These are phyloP conservation scores for Shiraia sp. DNA, from an alignment of 2,329 filamentous ascomycete genomes.

Conservation along the genomic window DNA sequence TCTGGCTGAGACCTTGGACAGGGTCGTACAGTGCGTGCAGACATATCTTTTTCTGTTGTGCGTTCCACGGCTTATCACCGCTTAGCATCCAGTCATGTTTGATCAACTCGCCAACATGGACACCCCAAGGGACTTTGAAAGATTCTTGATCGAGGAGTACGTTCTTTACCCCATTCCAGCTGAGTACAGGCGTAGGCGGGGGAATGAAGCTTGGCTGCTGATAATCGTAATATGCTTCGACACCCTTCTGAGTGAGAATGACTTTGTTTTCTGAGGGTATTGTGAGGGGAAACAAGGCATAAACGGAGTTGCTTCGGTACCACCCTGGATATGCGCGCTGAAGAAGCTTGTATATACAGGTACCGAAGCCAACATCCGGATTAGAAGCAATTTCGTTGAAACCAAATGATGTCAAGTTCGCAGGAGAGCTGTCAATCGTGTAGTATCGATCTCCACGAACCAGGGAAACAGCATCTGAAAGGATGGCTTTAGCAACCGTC, in stretches of 20 bases:
- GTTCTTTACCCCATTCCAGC: slow-evolving; percentile 24
- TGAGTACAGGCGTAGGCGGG: slow-evolving; percentile 17
- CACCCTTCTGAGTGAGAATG: slow-evolving; percentile 18
- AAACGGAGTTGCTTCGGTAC: slow-evolving; percentile 26
- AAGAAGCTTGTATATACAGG: slow-evolving; percentile 17
- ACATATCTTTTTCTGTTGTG: slow-evolving; percentile 14
- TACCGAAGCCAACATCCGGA: slow-evolving; percentile 10
- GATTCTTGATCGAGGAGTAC: slow-evolving; percentile 27
- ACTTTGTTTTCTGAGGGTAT: slow-evolving; percentile 17
- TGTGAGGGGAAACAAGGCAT: slow-evolving; percentile 35
- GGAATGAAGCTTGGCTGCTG: slow-evolving; percentile 18
- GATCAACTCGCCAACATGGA: slow-evolving; percentile 25
- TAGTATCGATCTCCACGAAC: slow-evolving; percentile 54
- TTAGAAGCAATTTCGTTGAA: slow-evolving; percentile 13
- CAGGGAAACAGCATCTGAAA: slow-evolving; percentile 73
- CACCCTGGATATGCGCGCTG: slow-evolving; percentile 22
- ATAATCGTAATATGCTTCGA: slow-evolving; percentile 23
- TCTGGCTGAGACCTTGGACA: slow-evolving; percentile 11
- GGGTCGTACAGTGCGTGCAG: slow-evolving; percentile 17
- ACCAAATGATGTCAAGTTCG: slow-evolving; percentile 16
- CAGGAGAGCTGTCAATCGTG: slow-evolving; percentile 16
- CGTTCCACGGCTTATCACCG: slow-evolving; percentile 14
- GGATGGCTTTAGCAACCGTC: slow-evolving; percentile 71
- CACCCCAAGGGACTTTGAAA: slow-evolving; percentile 39
- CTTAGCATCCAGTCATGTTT: slow-evolving; percentile 24